phyloP scores from a whole-genome alignment of 441 rosid genomes.

The Populus hybrid region DNA sequence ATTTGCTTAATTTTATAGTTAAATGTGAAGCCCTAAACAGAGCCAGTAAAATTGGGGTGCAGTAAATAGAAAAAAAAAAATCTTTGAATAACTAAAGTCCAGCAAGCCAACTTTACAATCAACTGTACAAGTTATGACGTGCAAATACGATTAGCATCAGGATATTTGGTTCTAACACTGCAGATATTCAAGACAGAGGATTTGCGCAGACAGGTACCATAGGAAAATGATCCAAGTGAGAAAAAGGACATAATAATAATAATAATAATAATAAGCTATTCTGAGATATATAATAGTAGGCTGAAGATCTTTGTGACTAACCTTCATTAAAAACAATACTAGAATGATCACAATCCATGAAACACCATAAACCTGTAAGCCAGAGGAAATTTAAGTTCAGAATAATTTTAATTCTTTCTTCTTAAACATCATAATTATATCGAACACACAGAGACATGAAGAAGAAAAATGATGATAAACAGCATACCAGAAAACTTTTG shows the following conservation, averaged over 20 bases:
- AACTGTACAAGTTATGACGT: not conserved
- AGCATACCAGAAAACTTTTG: conserved; percentile 64
- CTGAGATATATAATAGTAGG: not conserved
- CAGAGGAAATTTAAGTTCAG: conserved; percentile 10
- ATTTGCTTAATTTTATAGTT: not conserved
- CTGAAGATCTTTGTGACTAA: conserved; percentile 23
- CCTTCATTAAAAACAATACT: conserved; percentile 95
- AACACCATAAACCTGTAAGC: conserved; percentile 74
- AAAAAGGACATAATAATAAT: not conserved
- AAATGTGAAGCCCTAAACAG: not conserved
- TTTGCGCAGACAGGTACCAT: not conserved
- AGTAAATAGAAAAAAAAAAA: not conserved
- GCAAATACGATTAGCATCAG: too few relatives aligned
- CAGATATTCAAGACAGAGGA: not conserved
- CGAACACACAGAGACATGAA: conserved; percentile 29
- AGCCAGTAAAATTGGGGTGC: not conserved
- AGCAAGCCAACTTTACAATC: not conserved
- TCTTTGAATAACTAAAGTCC: not conserved
- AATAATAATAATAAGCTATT: not conserved
- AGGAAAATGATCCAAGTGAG: not conserved
- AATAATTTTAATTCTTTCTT: not conserved
- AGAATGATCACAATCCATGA: conserved; percentile 95
- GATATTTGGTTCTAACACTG: too few relatives aligned
- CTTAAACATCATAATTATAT: not conserved
- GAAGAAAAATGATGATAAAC: conserved; percentile 2